These are phyloP conservation scores for Claviceps maximensis DNA, from an alignment of 2,329 filamentous ascomycete species.

Conservation along the genomic window DNA sequence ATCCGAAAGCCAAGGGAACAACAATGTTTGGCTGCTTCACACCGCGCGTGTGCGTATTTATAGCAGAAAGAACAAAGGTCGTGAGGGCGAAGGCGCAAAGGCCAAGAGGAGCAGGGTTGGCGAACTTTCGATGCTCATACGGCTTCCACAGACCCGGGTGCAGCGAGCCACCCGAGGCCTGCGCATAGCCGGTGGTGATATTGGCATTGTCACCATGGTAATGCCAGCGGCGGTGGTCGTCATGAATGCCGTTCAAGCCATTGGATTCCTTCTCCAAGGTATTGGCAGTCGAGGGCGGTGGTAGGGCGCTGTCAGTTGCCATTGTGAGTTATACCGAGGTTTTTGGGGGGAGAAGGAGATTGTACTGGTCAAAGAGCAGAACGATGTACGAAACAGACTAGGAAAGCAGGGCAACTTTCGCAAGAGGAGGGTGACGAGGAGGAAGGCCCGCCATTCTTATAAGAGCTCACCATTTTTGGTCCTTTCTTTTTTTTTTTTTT, in stretches of 20 bases:
- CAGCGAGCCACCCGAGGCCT: constrained; percentile 46
- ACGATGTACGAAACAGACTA: too few relatives aligned
- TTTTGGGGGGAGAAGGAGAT: background rate
- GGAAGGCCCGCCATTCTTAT: constrained; percentile 1
- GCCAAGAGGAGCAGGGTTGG: constrained; percentile 67
- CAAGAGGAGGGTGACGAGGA: background rate
- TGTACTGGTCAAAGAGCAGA: background rate
- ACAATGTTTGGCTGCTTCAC: constrained; percentile 52
- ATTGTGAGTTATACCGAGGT: background rate
- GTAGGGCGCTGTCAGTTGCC: constrained; percentile 5
- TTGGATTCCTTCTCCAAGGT: constrained; percentile 10
- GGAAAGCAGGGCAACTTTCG: too few relatives aligned
- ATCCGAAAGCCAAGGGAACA: constrained; percentile 56
- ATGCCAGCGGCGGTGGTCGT: constrained; percentile 7
- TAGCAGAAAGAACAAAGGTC: constrained; percentile 62
- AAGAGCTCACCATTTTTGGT: background rate
- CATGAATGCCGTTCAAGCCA: constrained; percentile 2
- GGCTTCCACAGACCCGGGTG: constrained; percentile 56
- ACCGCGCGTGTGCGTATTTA: constrained; percentile 56
- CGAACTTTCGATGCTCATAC: constrained; percentile 56
- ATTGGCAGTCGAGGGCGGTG: background rate
- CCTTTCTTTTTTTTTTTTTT: too few relatives aligned
- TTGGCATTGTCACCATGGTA: constrained; percentile 15
- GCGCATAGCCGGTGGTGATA: constrained; percentile 9
- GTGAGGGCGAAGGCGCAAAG: constrained; percentile 70